These are phyloP conservation scores for Salix udensis DNA, from an alignment of 345 rosid genomes.

Conservation along the genomic window DNA sequence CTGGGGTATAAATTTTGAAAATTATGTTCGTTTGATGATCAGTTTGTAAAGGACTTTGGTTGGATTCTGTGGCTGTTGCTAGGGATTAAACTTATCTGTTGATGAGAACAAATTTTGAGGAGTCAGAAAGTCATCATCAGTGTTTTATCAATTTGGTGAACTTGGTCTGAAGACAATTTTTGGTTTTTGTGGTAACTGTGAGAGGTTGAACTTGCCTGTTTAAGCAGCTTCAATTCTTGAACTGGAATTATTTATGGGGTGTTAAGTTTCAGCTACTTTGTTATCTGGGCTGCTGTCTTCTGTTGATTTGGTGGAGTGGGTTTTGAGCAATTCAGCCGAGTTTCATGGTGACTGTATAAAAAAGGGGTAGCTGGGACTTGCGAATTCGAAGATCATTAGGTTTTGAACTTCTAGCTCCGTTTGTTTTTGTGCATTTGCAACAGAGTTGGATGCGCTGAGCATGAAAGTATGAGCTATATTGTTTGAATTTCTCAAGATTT, in stretches of 20 bases:
- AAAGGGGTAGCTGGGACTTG: neutral
- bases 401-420: neutral
- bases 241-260: neutral
- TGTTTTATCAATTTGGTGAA: neutral
- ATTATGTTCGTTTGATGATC: neutral
- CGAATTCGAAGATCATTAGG: neutral
- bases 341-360: neutral
- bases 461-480: neutral
- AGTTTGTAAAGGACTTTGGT: constrained; percentile 2
- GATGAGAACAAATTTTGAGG: constrained; percentile 2
- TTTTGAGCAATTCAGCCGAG: constrained; percentile 10
- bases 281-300: constrained; percentile 1
- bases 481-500: neutral
- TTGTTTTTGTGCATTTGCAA: neutral
- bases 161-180: constrained; percentile 13
- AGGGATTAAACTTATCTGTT: neutral
- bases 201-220: neutral
- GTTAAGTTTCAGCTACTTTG: constrained; percentile 1
- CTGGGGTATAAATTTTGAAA: neutral
- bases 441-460: neutral
- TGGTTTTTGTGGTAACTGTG: constrained; percentile 3
- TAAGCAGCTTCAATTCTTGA: neutral
- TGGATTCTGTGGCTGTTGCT: constrained; percentile 7
- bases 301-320: constrained; percentile 3
- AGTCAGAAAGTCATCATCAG: neutral